A percentile compares a stretch with the other conserved stretches of the same genome.
phyloP scores from a whole-genome alignment of 768 basidiomycete genomes.

The Daedaleopsis sinensis region DNA sequence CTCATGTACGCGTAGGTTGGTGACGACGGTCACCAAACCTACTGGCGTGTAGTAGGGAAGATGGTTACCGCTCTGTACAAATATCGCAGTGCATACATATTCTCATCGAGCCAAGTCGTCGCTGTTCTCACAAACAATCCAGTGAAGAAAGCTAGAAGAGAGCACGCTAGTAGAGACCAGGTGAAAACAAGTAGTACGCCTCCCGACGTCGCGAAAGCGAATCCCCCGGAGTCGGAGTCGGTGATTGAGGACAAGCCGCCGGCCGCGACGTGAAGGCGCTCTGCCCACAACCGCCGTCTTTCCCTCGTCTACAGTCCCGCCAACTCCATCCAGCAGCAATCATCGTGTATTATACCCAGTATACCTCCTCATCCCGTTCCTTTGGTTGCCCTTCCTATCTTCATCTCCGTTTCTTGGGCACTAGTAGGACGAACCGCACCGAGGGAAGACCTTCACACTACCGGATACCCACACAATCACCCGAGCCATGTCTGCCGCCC shows the following conservation, averaged over 20 bases:
- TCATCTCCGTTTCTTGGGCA: not conserved
- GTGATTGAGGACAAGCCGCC: slow-evolving; percentile 2
- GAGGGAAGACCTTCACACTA: not conserved
- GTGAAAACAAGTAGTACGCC: not conserved
- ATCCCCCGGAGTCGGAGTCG: not conserved
- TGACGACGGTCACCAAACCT: too few relatives aligned
- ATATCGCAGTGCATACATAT: too few relatives aligned
- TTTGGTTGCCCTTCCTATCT: not conserved
- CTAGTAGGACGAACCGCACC: not conserved
- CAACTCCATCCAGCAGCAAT: slow-evolving; percentile 4
- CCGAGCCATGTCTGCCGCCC: slow-evolving; percentile 13
- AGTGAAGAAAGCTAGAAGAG: too few relatives aligned
- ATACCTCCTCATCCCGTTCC: slow-evolving; percentile 2
- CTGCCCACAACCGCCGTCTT: slow-evolving; percentile 13
- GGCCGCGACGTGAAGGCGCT: slow-evolving; percentile 13
- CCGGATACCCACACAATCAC: slow-evolving; percentile 10
- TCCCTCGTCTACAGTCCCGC: not conserved
- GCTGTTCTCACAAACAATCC: too few relatives aligned
- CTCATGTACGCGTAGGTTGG: too few relatives aligned
- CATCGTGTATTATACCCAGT: slow-evolving; percentile 17
- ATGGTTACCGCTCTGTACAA: too few relatives aligned
- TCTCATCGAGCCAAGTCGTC: too few relatives aligned
- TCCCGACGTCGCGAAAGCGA: not conserved
- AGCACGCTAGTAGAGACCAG: not conserved
- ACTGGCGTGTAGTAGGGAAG: too few relatives aligned